Evolutionary conservation across 306 rosid genomes (phyloP), one percentile per base, ranked within the genome.

Genomic region (Abrus precatorius): DNA sequence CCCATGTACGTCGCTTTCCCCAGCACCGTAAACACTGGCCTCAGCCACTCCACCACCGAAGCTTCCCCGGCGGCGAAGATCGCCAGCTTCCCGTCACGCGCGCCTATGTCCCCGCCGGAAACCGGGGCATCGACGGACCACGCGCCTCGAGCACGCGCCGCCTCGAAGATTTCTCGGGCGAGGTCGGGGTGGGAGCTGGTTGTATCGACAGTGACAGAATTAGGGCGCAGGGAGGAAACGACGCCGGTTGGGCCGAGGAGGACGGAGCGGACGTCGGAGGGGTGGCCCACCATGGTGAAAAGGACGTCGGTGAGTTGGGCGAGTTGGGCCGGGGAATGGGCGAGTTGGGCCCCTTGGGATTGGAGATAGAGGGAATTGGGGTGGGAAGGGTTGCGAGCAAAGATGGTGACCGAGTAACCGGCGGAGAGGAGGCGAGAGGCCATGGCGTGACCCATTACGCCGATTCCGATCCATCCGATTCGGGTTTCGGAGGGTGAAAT

Each of bases 391-490:
- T 74, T 84, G 50, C 98, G 98, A 6, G 97, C 95, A 90, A 81
- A 94, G 90, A 92, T 9, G 20, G 90, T n/a, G 89, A 94, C 64
- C 12, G 80, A 69, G 89, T 88, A 91, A n/a, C 96, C 97, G 13
- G 92, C 90, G 20, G 91, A 56, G 87, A 94, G 72, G 53, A 94
- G 89, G 28, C 94, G 97, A 30, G 96, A 83, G 78, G 94, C 94
- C 98, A 94, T 94, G 57, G 96, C 93, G 41, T 85, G 77, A 9
- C 97, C 96, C 97, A 92, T 90, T 1, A 94, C 96, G 61, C 98
- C 97, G 36, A 89, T 87, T 28, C 98, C 97, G 50, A 89, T 88
- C 92, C 91, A 94, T 0, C 97, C 97, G 13, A 94, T 76, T 38
- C 90, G 89, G 78, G 92, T 92, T 75, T 79, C n/a, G 4, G 88